A percentile compares a stretch with the other conserved stretches of the same genome.
Evolutionary conservation across 176 grass and related monocot species (phyloP).

Genomic region (Phoenix roebelenii): DNA sequence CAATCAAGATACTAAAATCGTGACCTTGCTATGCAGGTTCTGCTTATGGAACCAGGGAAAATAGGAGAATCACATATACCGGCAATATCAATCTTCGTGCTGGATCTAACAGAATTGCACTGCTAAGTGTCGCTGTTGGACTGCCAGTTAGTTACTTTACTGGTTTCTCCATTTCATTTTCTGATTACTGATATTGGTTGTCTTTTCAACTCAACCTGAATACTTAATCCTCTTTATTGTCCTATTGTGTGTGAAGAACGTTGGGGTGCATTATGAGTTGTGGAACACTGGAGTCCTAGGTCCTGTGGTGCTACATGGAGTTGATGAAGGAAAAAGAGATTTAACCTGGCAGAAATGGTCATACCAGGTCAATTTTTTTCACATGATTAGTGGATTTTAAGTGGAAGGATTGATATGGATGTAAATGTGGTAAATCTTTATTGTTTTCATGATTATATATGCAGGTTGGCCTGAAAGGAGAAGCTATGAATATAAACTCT

Average conservation of each 20-base stretch:
- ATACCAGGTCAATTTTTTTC: slow-evolving; percentile 52
- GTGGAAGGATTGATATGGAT: neutral
- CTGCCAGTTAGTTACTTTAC: slow-evolving; percentile 54
- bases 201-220: neutral
- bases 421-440: neutral
- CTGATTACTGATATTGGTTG: too few relatives aligned
- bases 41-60: slow-evolving; percentile 93
- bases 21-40: slow-evolving; percentile 35
- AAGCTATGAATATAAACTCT: slow-evolving; percentile 97
- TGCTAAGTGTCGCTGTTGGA: slow-evolving; percentile 89
- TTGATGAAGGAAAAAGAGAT: slow-evolving; percentile 75
- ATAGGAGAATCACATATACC: slow-evolving; percentile 69
- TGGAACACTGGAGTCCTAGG: slow-evolving; percentile 94
- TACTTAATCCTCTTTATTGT: neutral
- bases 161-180: too few relatives aligned
- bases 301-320: slow-evolving; percentile 71
- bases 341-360: slow-evolving; percentile 95
- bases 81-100: slow-evolving; percentile 67
- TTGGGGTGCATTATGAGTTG: slow-evolving; percentile 85
- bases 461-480: slow-evolving; percentile 93
- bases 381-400: neutral
- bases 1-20: slow-evolving; percentile 21
- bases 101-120: slow-evolving; percentile 71
- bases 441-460: slow-evolving; percentile 4
- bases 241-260: slow-evolving; percentile 47